Conservation (phyloP, 2,329 filamentous ascomycete species). For the Xylariaceae sp. region DNA sequence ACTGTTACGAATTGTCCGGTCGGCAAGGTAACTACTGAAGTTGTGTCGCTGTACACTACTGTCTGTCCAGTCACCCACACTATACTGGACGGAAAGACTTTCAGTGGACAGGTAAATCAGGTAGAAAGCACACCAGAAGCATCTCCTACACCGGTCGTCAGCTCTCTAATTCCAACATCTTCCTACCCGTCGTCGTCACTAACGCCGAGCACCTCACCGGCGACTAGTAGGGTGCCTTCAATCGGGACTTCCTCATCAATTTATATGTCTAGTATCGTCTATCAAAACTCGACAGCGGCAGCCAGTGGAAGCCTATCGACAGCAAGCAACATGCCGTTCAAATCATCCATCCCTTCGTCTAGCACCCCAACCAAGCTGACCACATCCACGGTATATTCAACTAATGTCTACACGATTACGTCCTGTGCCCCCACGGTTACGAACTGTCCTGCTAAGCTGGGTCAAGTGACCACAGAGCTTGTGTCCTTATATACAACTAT, state of each 20-base stretch:
- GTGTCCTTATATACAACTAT: constrained; percentile 41
- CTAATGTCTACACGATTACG: constrained; percentile 38
- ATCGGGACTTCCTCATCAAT: constrained; percentile 24
- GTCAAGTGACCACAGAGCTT: constrained; percentile 39
- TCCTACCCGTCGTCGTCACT: background rate
- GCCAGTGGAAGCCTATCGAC: constrained; percentile 6
- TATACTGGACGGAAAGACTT: constrained; percentile 39
- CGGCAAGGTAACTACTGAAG: constrained; percentile 39
- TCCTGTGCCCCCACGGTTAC: constrained; percentile 36
- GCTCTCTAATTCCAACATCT: constrained; percentile 4
- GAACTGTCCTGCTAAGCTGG: constrained; percentile 35
- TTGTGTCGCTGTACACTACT: constrained; percentile 40
- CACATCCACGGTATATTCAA: constrained; percentile 39
- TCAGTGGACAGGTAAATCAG: constrained; percentile 22
- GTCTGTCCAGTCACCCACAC: constrained; percentile 41
- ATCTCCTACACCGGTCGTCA: constrained; percentile 1
- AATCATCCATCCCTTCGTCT: constrained; percentile 18
- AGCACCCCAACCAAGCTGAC: constrained; percentile 27
- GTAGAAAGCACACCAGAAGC: constrained; percentile 12
- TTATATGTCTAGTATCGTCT: constrained; percentile 24
- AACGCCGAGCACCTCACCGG: background rate
- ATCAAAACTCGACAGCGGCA: constrained; percentile 25
- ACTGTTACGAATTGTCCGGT: constrained; percentile 39
- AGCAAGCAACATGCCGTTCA: constrained; percentile 6
- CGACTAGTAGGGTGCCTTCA: constrained; percentile 15